Conservation (phyloP, 2,329 filamentous ascomycete species). For the Pyrenophora seminiperda region DNA sequence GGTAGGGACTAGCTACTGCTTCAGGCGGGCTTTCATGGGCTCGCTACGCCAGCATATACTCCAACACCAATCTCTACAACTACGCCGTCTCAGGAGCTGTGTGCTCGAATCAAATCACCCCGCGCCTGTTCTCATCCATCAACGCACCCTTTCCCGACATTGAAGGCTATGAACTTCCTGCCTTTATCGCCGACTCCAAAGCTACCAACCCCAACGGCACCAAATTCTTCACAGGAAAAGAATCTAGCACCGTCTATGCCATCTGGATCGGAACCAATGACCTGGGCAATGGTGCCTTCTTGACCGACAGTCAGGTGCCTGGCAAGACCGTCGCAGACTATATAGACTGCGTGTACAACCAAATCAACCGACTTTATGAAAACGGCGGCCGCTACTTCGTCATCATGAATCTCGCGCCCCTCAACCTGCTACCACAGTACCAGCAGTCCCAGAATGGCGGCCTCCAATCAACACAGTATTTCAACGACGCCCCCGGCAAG, state of each 20-base stretch:
- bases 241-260: constrained; percentile 70
- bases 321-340: constrained; percentile 68
- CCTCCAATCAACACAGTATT: constrained; percentile 53
- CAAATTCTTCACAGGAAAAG: constrained; percentile 52
- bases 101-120: constrained; percentile 71
- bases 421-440: constrained; percentile 72
- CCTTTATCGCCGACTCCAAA: constrained; percentile 53
- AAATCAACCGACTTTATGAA: constrained; percentile 67
- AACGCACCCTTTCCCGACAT: constrained; percentile 64
- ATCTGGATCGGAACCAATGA: constrained; percentile 87
- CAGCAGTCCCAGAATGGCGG: constrained; percentile 56
- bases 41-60: constrained; percentile 66
- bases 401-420: constrained; percentile 69
- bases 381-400: constrained; percentile 73
- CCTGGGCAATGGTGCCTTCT: constrained; percentile 67
- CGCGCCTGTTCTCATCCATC: constrained; percentile 59
- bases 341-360: constrained; percentile 69
- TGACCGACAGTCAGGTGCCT: constrained; percentile 66
- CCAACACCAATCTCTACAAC: constrained; percentile 63
- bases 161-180: constrained; percentile 53
- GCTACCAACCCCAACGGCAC: constrained; percentile 43
- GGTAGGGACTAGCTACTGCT: constrained; percentile 58
- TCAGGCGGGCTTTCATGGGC: constrained; percentile 72
- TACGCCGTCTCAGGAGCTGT: constrained; percentile 76
- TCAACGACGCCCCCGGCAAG: constrained; percentile 51